A percentile compares a stretch with the other conserved stretches of the same genome.
phyloP scores from a whole-genome alignment of 306 rosid species.

The Betula pendula region DNA sequence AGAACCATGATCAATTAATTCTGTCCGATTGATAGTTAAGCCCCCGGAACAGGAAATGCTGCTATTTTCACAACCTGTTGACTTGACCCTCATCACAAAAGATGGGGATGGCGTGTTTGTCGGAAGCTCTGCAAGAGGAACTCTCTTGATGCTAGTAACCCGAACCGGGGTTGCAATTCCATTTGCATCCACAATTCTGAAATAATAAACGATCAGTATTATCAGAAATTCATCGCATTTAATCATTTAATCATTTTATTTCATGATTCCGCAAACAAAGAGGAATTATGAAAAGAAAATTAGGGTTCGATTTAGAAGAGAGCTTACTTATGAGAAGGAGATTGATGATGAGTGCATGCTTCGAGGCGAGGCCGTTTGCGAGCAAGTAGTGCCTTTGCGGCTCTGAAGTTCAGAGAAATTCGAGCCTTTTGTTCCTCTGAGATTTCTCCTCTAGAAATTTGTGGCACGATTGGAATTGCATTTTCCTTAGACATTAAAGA shows the following conservation, averaged over 20 bases:
- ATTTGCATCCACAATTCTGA: conserved; percentile 39
- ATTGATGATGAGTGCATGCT: conserved; percentile 22
- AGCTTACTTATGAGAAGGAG: conserved; percentile 35
- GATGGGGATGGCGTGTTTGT: conserved; percentile 31
- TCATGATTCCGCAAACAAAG: neutral
- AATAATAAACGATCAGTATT: neutral
- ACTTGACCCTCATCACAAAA: conserved; percentile 1
- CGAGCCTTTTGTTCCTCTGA: conserved; percentile 54
- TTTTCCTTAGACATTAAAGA: conserved; percentile 15
- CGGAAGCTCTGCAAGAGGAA: conserved; percentile 57
- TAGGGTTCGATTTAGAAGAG: conserved; percentile 2
- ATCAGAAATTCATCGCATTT: neutral
- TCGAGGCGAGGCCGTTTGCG: conserved; percentile 65
- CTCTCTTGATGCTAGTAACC: conserved; percentile 40
- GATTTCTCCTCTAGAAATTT: conserved; percentile 30
- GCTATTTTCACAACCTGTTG: conserved; percentile 8
- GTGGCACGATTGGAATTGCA: neutral
- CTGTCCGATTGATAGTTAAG: neutral
- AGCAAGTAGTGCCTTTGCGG: conserved; percentile 68
- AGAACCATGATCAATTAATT: neutral
- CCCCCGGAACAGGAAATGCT: conserved; percentile 8
- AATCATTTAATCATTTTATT: no score
- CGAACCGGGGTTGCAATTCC: conserved; percentile 24
- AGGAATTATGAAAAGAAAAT: neutral
- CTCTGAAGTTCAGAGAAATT: conserved; percentile 58